Percentiles rank a stretch among this genome's conserved stretches.
These are phyloP conservation scores for Megacollybia platyphylla DNA, from an alignment of 1,284 basidiomycete species.

Conservation along the genomic window DNA sequence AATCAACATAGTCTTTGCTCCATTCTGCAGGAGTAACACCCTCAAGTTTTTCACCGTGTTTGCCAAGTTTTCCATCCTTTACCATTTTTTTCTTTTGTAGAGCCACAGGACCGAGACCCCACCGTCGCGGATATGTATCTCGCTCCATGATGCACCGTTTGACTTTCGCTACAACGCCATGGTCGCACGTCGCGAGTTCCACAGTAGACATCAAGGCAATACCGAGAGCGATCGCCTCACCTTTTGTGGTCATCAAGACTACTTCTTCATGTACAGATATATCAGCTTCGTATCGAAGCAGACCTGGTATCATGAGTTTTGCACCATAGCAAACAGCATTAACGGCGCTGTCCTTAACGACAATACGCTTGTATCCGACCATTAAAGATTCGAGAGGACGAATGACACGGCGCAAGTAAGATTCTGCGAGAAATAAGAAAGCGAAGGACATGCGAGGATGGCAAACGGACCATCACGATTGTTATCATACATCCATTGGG, in stretches of 20 bases:
- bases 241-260: slow-evolving; percentile 99
- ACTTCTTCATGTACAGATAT: slow-evolving; percentile 96
- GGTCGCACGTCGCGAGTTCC: slow-evolving; percentile 95
- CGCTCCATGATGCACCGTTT: slow-evolving; percentile 99
- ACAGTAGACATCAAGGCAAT: slow-evolving; percentile 99
- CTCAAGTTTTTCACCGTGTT: slow-evolving; percentile 88
- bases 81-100: slow-evolving; percentile 97
- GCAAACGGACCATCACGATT: slow-evolving; percentile 78
- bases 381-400: slow-evolving; percentile 91
- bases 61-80: slow-evolving; percentile 93
- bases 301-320: slow-evolving; percentile 98
- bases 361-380: slow-evolving; percentile 95
- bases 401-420: slow-evolving; percentile 92
- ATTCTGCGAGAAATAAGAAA: slow-evolving; percentile 41
- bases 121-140: slow-evolving; percentile 94
- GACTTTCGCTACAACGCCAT: slow-evolving; percentile 98
- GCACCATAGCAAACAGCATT: slow-evolving; percentile 99
- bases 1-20: slow-evolving; percentile 92
- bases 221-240: slow-evolving; percentile 92
- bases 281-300: slow-evolving; percentile 93
- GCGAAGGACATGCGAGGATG: slow-evolving; percentile 7
- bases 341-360: slow-evolving; percentile 98
- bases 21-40: slow-evolving; percentile 86
- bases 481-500: slow-evolving; percentile 98
- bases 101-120: slow-evolving; percentile 96